Base-by-base conservation (phyloP, 2,329 filamentous ascomycete species). In the Trichocomaceae sp. region DNA sequence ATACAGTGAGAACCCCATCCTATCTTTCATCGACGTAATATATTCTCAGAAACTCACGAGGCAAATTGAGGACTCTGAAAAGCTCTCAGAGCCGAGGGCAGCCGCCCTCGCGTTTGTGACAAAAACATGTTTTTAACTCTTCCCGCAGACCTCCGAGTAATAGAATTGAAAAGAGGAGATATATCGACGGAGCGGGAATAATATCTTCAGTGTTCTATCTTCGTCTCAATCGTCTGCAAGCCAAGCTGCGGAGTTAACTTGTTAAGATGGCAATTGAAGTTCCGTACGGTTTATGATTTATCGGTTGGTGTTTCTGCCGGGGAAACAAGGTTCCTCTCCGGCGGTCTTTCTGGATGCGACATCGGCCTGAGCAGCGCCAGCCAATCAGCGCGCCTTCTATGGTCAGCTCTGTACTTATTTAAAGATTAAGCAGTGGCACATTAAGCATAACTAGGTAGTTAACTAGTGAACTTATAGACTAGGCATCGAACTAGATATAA, bases 51-150 rank as follows among this genome's bases (percentile, higher is more conserved):
- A 42, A 59, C 52, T 57, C 31, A 58, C 49, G 57, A 59, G 54
- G 61, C 59, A 55, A 54, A n/a, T 22, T 55, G 44, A 49, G 59
- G 47, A 26, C 47, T 54, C 57, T 50, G 47, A 47, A 57, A 47
- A 61, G 56, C 56, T 59, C 61, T 62, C 44, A 66, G 58, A 59
- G 61, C 59, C 46, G 62, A 63, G 59, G 65, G 63, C 62, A 67
- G 26, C 26, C 63, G 65, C 57, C 63, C 64, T 54, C 63, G 61
- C 37, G 64, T 59, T 57, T 67, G 65, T 33, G 64, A 61, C 47
- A 66, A 59, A 60, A 67, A 58, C 65, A 67, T 67, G 56, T 54
- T 60, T 50, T n/a, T n/a, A n/a, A n/a, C 17, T 35, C 13, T 35
- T 35, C 13, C 37, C 37, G 9, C 37, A n/a, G 8, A n/a, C n/a